These are phyloP conservation scores for Alternaria arbusti DNA, from an alignment of 2,329 filamentous ascomycete genomes.

Conservation along the genomic window DNA sequence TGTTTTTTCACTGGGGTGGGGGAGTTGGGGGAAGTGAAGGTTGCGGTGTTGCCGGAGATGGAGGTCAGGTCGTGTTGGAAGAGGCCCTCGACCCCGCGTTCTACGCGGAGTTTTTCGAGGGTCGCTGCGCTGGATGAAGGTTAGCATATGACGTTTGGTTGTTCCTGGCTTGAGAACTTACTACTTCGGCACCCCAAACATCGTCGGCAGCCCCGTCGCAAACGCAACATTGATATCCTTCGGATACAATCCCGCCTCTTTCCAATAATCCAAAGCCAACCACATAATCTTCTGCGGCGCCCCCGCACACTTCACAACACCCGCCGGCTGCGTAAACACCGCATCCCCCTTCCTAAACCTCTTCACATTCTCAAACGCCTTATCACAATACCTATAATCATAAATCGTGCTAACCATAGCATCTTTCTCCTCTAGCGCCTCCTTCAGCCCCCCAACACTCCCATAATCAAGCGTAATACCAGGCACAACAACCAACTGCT, in stretches of 20 bases:
- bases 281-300: conserved; percentile 52
- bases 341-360: conserved; percentile 44
- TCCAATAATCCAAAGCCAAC: conserved; percentile 51
- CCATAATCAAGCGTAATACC: conserved; percentile 41
- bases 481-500: conserved; percentile 69
- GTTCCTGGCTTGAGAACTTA: background rate
- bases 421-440: conserved; percentile 46
- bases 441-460: conserved; percentile 41
- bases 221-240: conserved; percentile 47
- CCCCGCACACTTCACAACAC: conserved; percentile 50
- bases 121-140: conserved; percentile 31
- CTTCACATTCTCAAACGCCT: conserved; percentile 41
- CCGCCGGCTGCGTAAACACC: conserved; percentile 49
- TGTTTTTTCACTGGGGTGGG: conserved; percentile 36
- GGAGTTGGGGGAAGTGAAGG: conserved; percentile 35
- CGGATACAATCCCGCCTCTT: conserved; percentile 43
- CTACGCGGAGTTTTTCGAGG: conserved; percentile 44
- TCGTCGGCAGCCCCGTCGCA: conserved; percentile 48
- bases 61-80: conserved; percentile 49
- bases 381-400: conserved; percentile 49
- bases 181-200: conserved; percentile 51
- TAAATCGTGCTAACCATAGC: conserved; percentile 48
- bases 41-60: conserved; percentile 48
- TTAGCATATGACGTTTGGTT: background rate
- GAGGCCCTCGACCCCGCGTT: conserved; percentile 47